Base-by-base conservation (phyloP, 176 grass and related monocot genomes). In the Triticum turgidum region DNA sequence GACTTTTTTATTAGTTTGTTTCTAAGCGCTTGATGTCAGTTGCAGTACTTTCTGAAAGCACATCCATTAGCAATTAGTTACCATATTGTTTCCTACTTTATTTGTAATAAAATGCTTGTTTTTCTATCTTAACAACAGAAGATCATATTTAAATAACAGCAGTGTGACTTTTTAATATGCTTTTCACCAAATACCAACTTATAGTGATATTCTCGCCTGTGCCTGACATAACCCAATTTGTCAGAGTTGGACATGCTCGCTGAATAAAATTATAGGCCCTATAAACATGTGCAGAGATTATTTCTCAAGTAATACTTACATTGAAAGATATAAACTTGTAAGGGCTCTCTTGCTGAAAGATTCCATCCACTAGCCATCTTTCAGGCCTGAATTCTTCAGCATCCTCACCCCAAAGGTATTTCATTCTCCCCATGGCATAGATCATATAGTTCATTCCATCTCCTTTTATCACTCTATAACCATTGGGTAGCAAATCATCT, bases 391-490 rank as follows among this genome's bases (percentile, higher is more conserved):
- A 95, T 34, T 88, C 65, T n/a, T 86, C 80, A 2, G 88, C 90
- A 38, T 95, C 90, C 21, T 95, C 70, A 18, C 93, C 93, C 90
- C 88, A 95, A 49, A 95, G 63, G 82, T 85, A 92, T 52, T 59
- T 81, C 93, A 95, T 92, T 52, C 93, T 88, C 25, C 93, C 93
- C 90, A 92, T 95, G 10, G 88, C 85, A 35, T 92, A 95, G 72
- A 83, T 87, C 79, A 88, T 78, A 54, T 92, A 95, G 68, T 54
- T 80, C 18, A 95, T 61, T 25, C 70, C 71, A 65, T 90, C 90
- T 42, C 86, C 86, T 85, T 90, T 83, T 56, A 69, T 73, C 30
- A 88, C 80, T 77, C 74, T 85, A 41, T 81, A 90, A 1, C 90
- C 83, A 76, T 88, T 89, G 39, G 90, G 90, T 39, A 90, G 69